Conservation (phyloP, 768 basidiomycete genomes). For the Coprinopsis sp. region DNA sequence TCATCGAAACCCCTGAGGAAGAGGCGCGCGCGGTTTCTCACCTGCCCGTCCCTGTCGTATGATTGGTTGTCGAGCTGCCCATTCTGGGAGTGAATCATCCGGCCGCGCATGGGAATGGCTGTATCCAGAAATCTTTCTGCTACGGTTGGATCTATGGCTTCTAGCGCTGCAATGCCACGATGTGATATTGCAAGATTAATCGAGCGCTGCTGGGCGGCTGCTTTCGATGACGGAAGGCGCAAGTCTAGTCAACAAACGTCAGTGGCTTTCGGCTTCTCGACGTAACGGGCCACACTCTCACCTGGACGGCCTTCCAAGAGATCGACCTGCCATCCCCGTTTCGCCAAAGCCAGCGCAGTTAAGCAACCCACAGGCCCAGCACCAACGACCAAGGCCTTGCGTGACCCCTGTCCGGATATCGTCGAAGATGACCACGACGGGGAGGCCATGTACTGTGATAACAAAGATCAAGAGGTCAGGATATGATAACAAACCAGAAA, state of each 20-base stretch:
- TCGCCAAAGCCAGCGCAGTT: slow-evolving; percentile 78
- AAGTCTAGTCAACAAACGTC: slow-evolving; percentile 47
- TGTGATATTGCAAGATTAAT: slow-evolving; percentile 97
- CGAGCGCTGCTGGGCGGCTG: slow-evolving; percentile 69
- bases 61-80: slow-evolving; percentile 76
- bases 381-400: slow-evolving; percentile 61
- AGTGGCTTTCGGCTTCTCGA: slow-evolving; percentile 16
- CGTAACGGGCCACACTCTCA: slow-evolving; percentile 24
- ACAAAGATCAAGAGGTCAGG: too few species aligned
- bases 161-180: slow-evolving; percentile 84
- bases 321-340: slow-evolving; percentile 80
- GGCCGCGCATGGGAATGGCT: slow-evolving; percentile 90
- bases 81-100: slow-evolving; percentile 85
- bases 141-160: slow-evolving; percentile 68
- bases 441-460: neutral
- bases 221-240: slow-evolving; percentile 66
- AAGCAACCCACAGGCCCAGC: slow-evolving; percentile 96
- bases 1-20: slow-evolving; percentile 11
- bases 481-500: too few species aligned
- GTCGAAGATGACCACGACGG: neutral
- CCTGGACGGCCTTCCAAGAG: slow-evolving; percentile 80
- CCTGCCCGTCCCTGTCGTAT: slow-evolving; percentile 89
- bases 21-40: slow-evolving; percentile 29
- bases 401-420: neutral
- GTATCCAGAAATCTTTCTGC: slow-evolving; percentile 68